Evolutionary conservation across 805 yeast species (phyloP).

Genomic region (Wickerhamomyces queroliae): DNA sequence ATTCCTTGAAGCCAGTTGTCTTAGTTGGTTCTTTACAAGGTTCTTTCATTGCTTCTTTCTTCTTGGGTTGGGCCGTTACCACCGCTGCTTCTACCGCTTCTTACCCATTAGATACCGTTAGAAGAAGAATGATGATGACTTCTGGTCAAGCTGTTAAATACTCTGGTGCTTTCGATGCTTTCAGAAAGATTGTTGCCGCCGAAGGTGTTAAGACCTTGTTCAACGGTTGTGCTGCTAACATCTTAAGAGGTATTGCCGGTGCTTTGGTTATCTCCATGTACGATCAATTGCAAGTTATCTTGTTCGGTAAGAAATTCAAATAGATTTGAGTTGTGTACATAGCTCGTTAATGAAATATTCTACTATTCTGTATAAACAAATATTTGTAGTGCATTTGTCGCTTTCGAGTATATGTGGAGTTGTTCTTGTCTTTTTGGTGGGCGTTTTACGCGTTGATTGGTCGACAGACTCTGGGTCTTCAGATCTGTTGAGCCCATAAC

Average conservation of each 20-base stretch:
- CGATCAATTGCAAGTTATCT: slow-evolving; percentile 92
- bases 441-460: no score
- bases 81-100: slow-evolving; percentile 98
- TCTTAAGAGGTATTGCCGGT: slow-evolving; percentile 99
- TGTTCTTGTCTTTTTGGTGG: background rate
- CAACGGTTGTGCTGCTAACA: slow-evolving; percentile 99
- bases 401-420: background rate
- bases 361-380: background rate
- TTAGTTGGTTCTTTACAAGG: slow-evolving; percentile 93
- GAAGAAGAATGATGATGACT: slow-evolving; percentile 99
- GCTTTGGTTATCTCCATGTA: slow-evolving; percentile 98
- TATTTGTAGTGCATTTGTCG: background rate
- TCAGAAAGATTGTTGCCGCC: slow-evolving; percentile 87
- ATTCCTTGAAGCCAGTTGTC: slow-evolving; percentile 92
- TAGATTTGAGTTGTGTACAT: slow-evolving; percentile 24
- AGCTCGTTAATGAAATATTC: slow-evolving; percentile 3
- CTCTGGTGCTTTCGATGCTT: slow-evolving; percentile 91
- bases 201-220: slow-evolving; percentile 91
- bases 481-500: no score
- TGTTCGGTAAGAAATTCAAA: slow-evolving; percentile 94
- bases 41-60: slow-evolving; percentile 91
- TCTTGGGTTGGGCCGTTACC: slow-evolving; percentile 96
- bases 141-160: slow-evolving; percentile 98
- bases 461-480: no score
- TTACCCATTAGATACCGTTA: slow-evolving; percentile 97